phyloP scores from a whole-genome alignment of 352 stramenopile species.

The Pythium myriotylum region DNA sequence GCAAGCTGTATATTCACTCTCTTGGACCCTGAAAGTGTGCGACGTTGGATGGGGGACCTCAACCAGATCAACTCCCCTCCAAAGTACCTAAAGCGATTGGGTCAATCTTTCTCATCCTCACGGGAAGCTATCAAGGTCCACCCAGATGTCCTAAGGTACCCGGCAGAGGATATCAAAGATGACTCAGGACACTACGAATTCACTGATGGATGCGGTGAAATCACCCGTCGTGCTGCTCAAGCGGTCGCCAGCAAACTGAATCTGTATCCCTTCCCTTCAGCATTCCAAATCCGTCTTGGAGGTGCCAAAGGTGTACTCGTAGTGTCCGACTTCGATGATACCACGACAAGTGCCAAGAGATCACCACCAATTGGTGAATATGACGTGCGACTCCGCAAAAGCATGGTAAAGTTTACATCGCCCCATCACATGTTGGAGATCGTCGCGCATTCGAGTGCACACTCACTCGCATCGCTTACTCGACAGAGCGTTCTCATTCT shows the following conservation, averaged over 20 bases:
- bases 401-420: constrained; percentile 76
- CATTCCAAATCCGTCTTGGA: constrained; percentile 76
- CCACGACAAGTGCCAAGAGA: background rate
- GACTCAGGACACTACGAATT: constrained; percentile 45
- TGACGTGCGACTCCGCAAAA: constrained; percentile 47
- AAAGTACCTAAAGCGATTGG: constrained; percentile 80
- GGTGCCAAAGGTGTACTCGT: constrained; percentile 81
- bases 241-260: constrained; percentile 42
- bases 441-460: constrained; percentile 45
- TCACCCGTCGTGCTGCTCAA: constrained; percentile 37
- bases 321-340: constrained; percentile 28
- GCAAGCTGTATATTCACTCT: constrained; percentile 71
- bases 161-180: constrained; percentile 48
- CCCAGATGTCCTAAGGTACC: constrained; percentile 45
- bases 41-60: constrained; percentile 68
- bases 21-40: constrained; percentile 49
- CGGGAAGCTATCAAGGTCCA: constrained; percentile 51
- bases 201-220: constrained; percentile 78
- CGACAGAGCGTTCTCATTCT: constrained; percentile 79
- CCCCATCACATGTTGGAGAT: constrained; percentile 70
- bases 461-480: constrained; percentile 69
- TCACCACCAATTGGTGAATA: background rate
- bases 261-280: constrained; percentile 47
- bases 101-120: constrained; percentile 76
- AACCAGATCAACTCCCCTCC: constrained; percentile 48